Base-by-base conservation (phyloP, 139 green algal species). In the Chlorella sp. region DNA sequence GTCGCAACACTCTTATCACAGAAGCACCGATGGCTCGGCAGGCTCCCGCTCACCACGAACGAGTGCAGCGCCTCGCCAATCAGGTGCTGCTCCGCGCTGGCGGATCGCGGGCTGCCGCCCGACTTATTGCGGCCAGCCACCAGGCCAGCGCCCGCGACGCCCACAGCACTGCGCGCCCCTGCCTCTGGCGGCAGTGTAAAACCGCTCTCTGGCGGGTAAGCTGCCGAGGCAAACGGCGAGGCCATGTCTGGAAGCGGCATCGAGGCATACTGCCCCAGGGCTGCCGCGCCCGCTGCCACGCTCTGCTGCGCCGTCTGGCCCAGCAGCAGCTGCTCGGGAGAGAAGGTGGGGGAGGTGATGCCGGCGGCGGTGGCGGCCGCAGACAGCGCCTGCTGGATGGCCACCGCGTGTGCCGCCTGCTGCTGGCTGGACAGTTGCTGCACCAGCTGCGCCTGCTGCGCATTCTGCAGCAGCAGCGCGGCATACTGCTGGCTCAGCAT, bases 371-470 rank as follows among this genome's bases (percentile, higher is more conserved):
- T 25, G 9, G 81, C 69, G 1, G 81, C 69, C 13, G 69, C 47
- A 16, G 67, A 32, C 6, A 85, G 81, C n/a, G 81, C 69, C 32
- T 85, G 81, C 69, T 79, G 81, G 5, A 85, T 71, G 26, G 81
- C 81, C 34, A 71, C 80, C 11, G 80, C 68, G 21, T 75, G 51
- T 21, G 57, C 78, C 62, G 78, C 78, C 62, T 63, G 39, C 78
- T 83, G 78, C 62, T 74, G 62, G 32, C 36, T 57, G 36, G n/a
- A 20, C 80, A 75, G 51, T 68, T 70, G 74, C 65, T 84, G 79
- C 65, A 62, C 78, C 63, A 63, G 65, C 80, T 85, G 80, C 32
- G 79, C 79, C 63, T 84, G 79, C 65, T 75, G 79, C 44, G 65
- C 62, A 9, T 55, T 51, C 79, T 76, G 79, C 79, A 84, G 64